Conservation (phyloP, 1,284 basidiomycete species). For the Cutaneotrichosporon cyanovorans region DNA sequence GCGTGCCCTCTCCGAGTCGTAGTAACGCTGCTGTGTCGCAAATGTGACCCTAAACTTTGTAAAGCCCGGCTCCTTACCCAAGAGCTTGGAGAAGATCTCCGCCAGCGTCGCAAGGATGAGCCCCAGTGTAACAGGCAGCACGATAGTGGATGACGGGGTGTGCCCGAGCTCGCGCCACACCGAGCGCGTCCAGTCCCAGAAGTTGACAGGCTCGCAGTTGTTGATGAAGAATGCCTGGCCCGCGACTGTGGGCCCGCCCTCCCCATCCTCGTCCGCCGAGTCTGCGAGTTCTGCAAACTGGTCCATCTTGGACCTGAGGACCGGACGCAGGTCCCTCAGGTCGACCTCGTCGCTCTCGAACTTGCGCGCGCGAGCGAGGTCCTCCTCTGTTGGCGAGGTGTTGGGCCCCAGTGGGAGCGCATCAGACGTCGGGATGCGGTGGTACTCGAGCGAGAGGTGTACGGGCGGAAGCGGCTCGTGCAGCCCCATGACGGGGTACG, state of each 20-base stretch:
- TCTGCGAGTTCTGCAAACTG: constrained; percentile 49
- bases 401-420: constrained; percentile 75
- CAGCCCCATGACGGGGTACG: constrained; percentile 47
- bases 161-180: constrained; percentile 76
- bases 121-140: constrained; percentile 61
- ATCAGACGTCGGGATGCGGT: constrained; percentile 65
- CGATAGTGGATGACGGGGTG: constrained; percentile 52
- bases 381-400: constrained; percentile 53
- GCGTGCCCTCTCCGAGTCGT: constrained; percentile 93
- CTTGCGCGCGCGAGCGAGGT: constrained; percentile 54
- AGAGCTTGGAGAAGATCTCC: constrained; percentile 67
- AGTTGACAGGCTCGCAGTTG: constrained; percentile 90
- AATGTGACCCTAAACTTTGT: constrained; percentile 80
- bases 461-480: constrained; percentile 58
- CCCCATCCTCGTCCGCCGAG: constrained; percentile 18
- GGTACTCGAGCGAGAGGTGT: constrained; percentile 55
- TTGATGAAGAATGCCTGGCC: constrained; percentile 97
- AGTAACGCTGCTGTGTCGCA: constrained; percentile 62
- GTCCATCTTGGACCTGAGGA: constrained; percentile 57
- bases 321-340: constrained; percentile 50
- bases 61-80: constrained; percentile 77
- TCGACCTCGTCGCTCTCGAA: constrained; percentile 50
- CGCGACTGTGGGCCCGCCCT: constrained; percentile 54
- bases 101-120: constrained; percentile 62
- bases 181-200: constrained; percentile 87